A percentile compares a stretch with the other conserved stretches of the same genome.
Conservation (phyloP, 768 basidiomycete genomes). For the Nevesoporus exiguus region DNA sequence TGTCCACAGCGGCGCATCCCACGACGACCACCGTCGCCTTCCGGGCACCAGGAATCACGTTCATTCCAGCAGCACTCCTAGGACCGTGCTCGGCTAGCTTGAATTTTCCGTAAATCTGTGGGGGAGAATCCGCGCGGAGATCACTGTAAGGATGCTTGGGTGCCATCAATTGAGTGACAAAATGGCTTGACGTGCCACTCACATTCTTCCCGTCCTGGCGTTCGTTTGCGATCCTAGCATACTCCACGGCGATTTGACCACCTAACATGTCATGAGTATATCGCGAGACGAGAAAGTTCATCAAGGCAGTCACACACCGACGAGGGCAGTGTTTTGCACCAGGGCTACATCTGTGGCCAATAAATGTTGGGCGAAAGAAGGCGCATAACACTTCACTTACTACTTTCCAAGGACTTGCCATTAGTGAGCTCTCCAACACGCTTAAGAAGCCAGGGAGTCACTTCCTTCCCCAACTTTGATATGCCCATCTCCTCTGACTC, state of each 20-base stretch:
- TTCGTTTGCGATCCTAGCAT: constrained; percentile 49
- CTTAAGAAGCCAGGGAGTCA: constrained; percentile 89
- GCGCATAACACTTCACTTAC: constrained; percentile 38
- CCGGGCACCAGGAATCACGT: constrained; percentile 2
- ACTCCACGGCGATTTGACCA: constrained; percentile 74
- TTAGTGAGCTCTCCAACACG: constrained; percentile 78
- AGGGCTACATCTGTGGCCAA: constrained; percentile 70
- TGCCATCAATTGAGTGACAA: not conserved
- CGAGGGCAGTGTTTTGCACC: constrained; percentile 80
- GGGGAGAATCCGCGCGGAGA: not conserved
- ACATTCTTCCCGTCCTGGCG: constrained; percentile 17
- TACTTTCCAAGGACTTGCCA: constrained; percentile 69
- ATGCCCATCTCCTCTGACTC: constrained; percentile 84
- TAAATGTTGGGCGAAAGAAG: constrained; percentile 1
- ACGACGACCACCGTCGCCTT: constrained; percentile 62
- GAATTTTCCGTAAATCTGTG: no score
- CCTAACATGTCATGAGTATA: constrained; percentile 40
- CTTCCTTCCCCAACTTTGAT: constrained; percentile 80
- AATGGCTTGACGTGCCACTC: constrained; percentile 1
- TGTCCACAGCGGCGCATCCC: constrained; percentile 87
- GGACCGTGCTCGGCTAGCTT: not conserved
- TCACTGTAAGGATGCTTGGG: constrained; percentile 13
- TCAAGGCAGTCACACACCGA: constrained; percentile 51
- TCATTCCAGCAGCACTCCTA: not conserved
- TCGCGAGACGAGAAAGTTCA: not conserved